Conservation (phyloP, 306 rosid genomes). For the Citrullus colocynthis region DNA sequence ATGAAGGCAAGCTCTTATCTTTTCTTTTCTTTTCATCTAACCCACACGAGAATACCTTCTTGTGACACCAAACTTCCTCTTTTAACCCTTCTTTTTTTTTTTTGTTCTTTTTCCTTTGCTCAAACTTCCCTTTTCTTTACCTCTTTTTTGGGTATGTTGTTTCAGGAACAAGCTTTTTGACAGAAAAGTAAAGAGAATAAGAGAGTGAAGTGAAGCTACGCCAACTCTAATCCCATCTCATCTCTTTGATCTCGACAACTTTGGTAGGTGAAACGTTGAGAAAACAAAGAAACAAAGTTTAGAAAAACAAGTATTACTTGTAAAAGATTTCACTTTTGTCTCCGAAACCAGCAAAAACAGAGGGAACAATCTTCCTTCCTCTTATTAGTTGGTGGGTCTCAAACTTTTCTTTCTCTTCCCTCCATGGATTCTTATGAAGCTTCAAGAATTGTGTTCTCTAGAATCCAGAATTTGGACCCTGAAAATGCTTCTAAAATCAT, state of each 20-base stretch:
- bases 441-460: slow-evolving; percentile 68
- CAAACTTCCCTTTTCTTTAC: slow-evolving; percentile 9
- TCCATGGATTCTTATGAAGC: slow-evolving; percentile 93
- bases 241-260: slow-evolving; percentile 28
- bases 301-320: slow-evolving; percentile 36
- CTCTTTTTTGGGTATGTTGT: slow-evolving; percentile 34
- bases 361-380: background rate
- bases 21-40: slow-evolving; percentile 30
- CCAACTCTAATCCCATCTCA: slow-evolving; percentile 3
- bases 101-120: too few species aligned
- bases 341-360: slow-evolving; percentile 1
- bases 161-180: slow-evolving; percentile 66
- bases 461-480: slow-evolving; percentile 89
- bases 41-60: slow-evolving; percentile 77
- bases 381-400: slow-evolving; percentile 23
- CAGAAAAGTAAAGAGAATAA: slow-evolving; percentile 2
- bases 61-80: slow-evolving; percentile 35
- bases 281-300: slow-evolving; percentile 13
- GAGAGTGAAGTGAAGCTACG: slow-evolving; percentile 6
- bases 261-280: slow-evolving; percentile 79
- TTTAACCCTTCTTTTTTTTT: background rate
- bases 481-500: slow-evolving; percentile 96
- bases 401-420: background rate
- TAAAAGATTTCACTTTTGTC: slow-evolving; percentile 9
- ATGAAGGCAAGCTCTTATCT: background rate